These are phyloP conservation scores for Coniferiporia sulphurascens DNA, from an alignment of 1,284 basidiomycete genomes.

Conservation along the genomic window DNA sequence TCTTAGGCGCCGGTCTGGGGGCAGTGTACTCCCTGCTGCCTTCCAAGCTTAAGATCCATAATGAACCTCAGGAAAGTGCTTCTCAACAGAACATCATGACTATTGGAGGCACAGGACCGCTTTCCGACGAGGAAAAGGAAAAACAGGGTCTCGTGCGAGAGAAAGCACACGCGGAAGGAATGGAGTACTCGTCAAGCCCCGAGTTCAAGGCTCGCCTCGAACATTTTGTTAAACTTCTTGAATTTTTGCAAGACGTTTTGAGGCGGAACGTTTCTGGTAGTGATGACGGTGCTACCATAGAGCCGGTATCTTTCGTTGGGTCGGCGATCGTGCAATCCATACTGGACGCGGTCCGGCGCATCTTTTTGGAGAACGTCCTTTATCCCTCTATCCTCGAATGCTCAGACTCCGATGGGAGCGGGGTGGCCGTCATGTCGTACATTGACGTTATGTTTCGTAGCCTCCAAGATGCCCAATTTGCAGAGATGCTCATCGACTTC, in stretches of 20 bases:
- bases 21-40: constrained; percentile 93
- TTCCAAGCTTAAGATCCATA: constrained; percentile 72
- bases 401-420: constrained; percentile 88
- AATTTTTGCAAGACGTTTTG: constrained; percentile 89
- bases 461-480: constrained; percentile 65
- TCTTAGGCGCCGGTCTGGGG: constrained; percentile 89
- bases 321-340: constrained; percentile 78
- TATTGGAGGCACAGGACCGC: constrained; percentile 51
- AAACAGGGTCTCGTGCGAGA: constrained; percentile 47
- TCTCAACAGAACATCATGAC: constrained; percentile 49
- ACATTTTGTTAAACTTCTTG: constrained; percentile 84
- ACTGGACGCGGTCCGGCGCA: constrained; percentile 76
- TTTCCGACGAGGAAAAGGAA: constrained; percentile 52
- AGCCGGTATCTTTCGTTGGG: constrained; percentile 62
- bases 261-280: constrained; percentile 52
- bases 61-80: constrained; percentile 36
- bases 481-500: constrained; percentile 71
- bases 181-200: constrained; percentile 69
- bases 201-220: constrained; percentile 82
- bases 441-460: constrained; percentile 84
- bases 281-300: constrained; percentile 35
- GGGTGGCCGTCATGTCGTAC: constrained; percentile 96
- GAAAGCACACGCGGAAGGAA: constrained; percentile 52
- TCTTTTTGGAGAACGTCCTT: constrained; percentile 89
- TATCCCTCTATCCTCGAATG: constrained; percentile 94